Evolutionary conservation across 768 basidiomycete genomes (phyloP).

Genomic region (Rubroboletus pulcherrimus): DNA sequence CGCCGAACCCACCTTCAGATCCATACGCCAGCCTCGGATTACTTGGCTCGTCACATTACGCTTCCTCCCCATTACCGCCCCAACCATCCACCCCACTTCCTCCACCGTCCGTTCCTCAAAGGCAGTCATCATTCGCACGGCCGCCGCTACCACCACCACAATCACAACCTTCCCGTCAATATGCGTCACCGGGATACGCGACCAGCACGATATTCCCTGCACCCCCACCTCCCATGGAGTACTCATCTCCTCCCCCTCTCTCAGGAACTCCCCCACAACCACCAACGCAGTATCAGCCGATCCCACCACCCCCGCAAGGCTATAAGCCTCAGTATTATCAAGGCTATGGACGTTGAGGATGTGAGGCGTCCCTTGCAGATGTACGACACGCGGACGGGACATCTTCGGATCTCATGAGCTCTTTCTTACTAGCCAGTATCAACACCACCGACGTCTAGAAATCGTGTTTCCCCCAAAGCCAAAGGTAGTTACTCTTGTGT

Average conservation of each 20-base stretch:
- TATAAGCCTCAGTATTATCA: constrained; percentile 30
- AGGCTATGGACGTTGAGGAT: constrained; percentile 27
- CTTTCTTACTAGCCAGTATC: neutral
- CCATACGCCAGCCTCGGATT: constrained; percentile 36
- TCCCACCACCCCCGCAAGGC: constrained; percentile 31
- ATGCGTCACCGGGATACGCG: constrained; percentile 13
- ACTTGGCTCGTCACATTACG: constrained; percentile 21
- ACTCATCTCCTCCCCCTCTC: constrained; percentile 17
- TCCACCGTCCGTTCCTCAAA: constrained; percentile 19
- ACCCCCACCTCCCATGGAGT: constrained; percentile 28
- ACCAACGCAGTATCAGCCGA: constrained; percentile 25
- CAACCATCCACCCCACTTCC: constrained; percentile 17
- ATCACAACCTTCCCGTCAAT: constrained; percentile 21
- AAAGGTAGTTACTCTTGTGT: neutral
- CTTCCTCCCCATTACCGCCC: neutral
- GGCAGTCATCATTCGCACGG: constrained; percentile 23
- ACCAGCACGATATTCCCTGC: constrained; percentile 22
- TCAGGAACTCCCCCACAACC: constrained; percentile 15
- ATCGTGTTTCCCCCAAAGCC: neutral
- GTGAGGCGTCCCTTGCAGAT: neutral
- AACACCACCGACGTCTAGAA: neutral
- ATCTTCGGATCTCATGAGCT: neutral
- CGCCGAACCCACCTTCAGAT: constrained; percentile 24
- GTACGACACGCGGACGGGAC: neutral
- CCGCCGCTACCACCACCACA: constrained; percentile 14